phyloP scores from a whole-genome alignment of 768 basidiomycete species.

The Lentinula aciculospora region DNA sequence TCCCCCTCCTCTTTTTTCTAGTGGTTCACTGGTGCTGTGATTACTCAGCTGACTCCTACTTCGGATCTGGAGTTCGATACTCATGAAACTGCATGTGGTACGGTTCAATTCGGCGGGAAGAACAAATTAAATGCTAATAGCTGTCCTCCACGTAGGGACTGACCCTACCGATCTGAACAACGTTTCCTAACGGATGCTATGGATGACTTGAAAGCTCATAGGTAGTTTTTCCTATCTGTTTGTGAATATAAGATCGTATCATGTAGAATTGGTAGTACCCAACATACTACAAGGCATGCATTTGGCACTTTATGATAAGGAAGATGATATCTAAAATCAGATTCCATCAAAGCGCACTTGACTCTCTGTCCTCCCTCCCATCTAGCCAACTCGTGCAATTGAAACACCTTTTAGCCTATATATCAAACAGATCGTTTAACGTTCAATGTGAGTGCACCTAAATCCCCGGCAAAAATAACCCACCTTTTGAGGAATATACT shows the following conservation, averaged over 20 bases:
- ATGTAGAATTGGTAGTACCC: too few relatives aligned
- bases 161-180: constrained; percentile 5
- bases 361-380: constrained; percentile 29
- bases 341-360: neutral
- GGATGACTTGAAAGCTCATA: neutral
- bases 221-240: too few relatives aligned
- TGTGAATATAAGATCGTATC: too few relatives aligned
- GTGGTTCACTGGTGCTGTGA: constrained; percentile 8
- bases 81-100: constrained; percentile 9
- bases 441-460: too few relatives aligned
- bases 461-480: constrained; percentile 9
- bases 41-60: constrained; percentile 8
- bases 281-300: too few relatives aligned
- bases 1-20: neutral
- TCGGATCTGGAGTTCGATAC: constrained; percentile 4
- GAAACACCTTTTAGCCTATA: constrained; percentile 30
- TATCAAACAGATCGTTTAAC: too few relatives aligned
- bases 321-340: too few relatives aligned
- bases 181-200: neutral
- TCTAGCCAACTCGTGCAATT: constrained; percentile 39
- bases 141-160: neutral
- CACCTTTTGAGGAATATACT: constrained; percentile 36
- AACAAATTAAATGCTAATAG: neutral
- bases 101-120: neutral
- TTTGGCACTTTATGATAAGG: too few relatives aligned